Base-by-base conservation (phyloP, 2,329 filamentous ascomycete genomes). In the Lasiodiplodia gonubiensis region DNA sequence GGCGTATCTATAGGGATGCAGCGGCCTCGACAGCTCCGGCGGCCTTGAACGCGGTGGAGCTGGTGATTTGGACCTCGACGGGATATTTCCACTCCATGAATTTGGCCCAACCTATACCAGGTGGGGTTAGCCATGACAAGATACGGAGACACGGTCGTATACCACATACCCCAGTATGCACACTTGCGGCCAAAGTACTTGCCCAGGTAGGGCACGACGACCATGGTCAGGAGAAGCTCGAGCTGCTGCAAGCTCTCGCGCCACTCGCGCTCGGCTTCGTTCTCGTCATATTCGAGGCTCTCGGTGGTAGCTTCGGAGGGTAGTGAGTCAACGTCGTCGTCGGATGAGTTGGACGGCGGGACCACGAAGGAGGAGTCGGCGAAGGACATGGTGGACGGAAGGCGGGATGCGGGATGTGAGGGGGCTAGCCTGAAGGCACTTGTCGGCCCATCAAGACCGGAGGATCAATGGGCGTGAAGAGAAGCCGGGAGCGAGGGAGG, bases 21-120 rank as follows among this genome's bases (percentile, higher is more conserved):
- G 82, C 82, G 18, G 83, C 83, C 71, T 83, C 80, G 51, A 84
- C 72, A 12, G 77, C 78, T 42, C 83, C 83, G 14, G 79, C 79
- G 35, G 74, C 79, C 70, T 82, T 84, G 78, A 84, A 85, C 2
- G 76, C 69, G 48, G 72, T 74, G 6, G 80, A 78, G 70, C 76
- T 84, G n/a, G 82, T 81, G 27, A 85, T 75, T 57, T 81, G 79
- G 52, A 97, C 84, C 69, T 96, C 90, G 67, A 97, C 90, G 10
- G 89, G 89, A 77, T 97, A 95, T 79, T 92, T 90, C 94, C 93
- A 98, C 78, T 93, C 88, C 94, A 97, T 97, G 77, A 93, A 96
- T 74, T 90, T 89, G 25, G 90, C 90, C 94, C 94, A 97, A 72
- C 93, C 94, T 97, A 72, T 52, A 69, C 2, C n/a, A 0, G 10